Evolutionary conservation across 768 basidiomycete genomes (phyloP), one percentile per base, ranked within the genome.

Genomic region (Russula griseocarnosa): DNA sequence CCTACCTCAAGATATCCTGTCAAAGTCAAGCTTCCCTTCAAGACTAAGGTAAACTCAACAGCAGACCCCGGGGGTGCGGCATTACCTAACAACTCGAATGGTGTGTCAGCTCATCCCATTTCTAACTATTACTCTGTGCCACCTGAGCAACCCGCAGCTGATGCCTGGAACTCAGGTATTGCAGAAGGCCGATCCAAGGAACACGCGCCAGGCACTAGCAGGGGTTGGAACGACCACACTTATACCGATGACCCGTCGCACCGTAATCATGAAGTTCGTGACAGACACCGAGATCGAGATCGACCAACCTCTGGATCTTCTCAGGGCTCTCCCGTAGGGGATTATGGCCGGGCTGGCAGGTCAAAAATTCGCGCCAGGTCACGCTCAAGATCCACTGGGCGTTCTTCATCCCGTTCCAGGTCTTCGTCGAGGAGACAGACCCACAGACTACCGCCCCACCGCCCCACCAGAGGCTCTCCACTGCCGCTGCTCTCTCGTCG

Each of bases 1-100:
- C 69, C 69, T 24, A 70, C 66, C 22, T 66, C 68, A 74, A 83
- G 71, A 69, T 75, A 72, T 56, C 70, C 71, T 55, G 53, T 76
- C 22, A 84, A 82, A 70, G 81, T 89, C 26, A 83, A 86, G 10
- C 91, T 89, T 74, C 90, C 90, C 1, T 91, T 92, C 78, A 92
- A 91, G 75, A 72, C 81, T 77, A 74, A 75, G 58, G 54, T 22
- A n/a, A 65, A 65, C 42, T 32, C 34, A 40, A 26, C 55, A 34
- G 32, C 60, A 30, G 60, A 61, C 26, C 5, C 34, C 38, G 42
- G 47, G 26, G 32, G 40, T 10, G 24, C 55, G 2, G n/a, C 24
- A 28, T 30, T 51, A 22, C 18, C 47, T 5, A 46, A 55, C 58
- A 44, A 34, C 13, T 51, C 40, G 3, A 56, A 65, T 14, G 24